A percentile compares a stretch with the other conserved stretches of the same genome.
phyloP scores from a whole-genome alignment of 495 filamentous ascomycete genomes.

The Aspergillus nidulans region DNA sequence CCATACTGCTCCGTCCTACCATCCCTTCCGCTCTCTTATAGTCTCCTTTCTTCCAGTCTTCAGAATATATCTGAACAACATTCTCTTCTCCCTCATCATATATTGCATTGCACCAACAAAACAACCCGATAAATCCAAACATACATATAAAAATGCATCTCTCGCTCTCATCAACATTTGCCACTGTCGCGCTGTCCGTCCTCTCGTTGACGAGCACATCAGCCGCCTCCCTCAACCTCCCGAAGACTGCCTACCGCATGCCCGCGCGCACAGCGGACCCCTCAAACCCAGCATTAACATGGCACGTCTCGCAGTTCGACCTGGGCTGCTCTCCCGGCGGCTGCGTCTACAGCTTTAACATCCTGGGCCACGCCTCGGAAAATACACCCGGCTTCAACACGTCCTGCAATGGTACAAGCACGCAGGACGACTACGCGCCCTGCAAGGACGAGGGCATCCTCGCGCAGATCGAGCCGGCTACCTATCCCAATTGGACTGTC shows the following conservation, averaged over 20 bases:
- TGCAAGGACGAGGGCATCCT: constrained; percentile 29
- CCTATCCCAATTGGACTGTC: constrained; percentile 31
- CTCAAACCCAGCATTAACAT: constrained; percentile 24
- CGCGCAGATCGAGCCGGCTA: constrained; percentile 21
- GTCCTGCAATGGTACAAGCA: constrained; percentile 32
- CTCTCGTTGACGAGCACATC: too few species aligned
- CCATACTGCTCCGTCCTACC: background rate
- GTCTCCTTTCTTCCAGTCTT: background rate
- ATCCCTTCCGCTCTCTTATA: background rate
- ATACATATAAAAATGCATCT: constrained; percentile 34
- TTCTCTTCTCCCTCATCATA: background rate
- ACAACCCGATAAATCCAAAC: background rate
- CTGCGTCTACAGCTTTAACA: constrained; percentile 35
- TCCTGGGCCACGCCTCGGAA: constrained; percentile 20
- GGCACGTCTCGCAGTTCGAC: constrained; percentile 31
- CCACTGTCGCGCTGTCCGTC: constrained; percentile 30
- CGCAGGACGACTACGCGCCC: constrained; percentile 17
- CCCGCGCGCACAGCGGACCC: constrained; percentile 9
- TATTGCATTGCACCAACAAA: background rate
- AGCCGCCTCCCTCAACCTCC: constrained; percentile 15
- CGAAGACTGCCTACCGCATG: constrained; percentile 14
- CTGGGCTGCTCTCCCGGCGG: constrained; percentile 33
- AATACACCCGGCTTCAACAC: constrained; percentile 41
- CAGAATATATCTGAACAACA: background rate
- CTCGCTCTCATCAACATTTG: constrained; percentile 14